Evolutionary conservation across 140 eudicot genomes (phyloP).

Genomic region (Anethum foeniculum): DNA sequence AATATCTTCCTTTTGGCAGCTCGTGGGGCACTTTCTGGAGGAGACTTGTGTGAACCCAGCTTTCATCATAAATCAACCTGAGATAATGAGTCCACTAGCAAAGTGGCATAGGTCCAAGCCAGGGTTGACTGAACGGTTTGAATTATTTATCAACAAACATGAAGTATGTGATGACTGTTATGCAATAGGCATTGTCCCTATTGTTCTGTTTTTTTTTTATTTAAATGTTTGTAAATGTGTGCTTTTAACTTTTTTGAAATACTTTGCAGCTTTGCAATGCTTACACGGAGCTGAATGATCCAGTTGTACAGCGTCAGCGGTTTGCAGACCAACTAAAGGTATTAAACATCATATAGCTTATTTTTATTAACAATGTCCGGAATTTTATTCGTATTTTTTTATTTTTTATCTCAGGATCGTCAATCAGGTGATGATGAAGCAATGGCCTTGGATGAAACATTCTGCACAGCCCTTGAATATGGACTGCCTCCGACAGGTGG

Average conservation of each 20-base stretch:
- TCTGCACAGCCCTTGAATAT: slow-evolving; percentile 82
- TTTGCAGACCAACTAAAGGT: slow-evolving; percentile 97
- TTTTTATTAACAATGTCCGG: neutral
- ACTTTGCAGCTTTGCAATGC: slow-evolving; percentile 76
- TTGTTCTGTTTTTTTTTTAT: neutral
- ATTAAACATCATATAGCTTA: neutral
- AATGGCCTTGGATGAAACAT: slow-evolving; percentile 92
- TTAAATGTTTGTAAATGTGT: no score
- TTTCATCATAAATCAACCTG: slow-evolving; percentile 89
- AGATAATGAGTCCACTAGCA: slow-evolving; percentile 95
- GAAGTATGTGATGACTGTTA: slow-evolving; percentile 40
- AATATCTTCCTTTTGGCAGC: slow-evolving; percentile 28
- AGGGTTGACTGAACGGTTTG: slow-evolving; percentile 89
- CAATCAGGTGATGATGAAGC: slow-evolving; percentile 99
- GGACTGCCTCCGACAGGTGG: slow-evolving; percentile 98
- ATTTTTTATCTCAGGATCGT: slow-evolving; percentile 50
- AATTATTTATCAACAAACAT: slow-evolving; percentile 85
- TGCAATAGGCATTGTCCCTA: neutral
- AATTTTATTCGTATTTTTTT: neutral
- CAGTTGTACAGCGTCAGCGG: slow-evolving; percentile 88
- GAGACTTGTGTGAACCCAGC: slow-evolving; percentile 76
- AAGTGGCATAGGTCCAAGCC: slow-evolving; percentile 94
- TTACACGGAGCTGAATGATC: slow-evolving; percentile 90
- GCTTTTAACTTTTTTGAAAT: neutral
- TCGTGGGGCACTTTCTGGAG: slow-evolving; percentile 85